Conservation (phyloP, 139 green algal species). For the Volvox africanus region DNA sequence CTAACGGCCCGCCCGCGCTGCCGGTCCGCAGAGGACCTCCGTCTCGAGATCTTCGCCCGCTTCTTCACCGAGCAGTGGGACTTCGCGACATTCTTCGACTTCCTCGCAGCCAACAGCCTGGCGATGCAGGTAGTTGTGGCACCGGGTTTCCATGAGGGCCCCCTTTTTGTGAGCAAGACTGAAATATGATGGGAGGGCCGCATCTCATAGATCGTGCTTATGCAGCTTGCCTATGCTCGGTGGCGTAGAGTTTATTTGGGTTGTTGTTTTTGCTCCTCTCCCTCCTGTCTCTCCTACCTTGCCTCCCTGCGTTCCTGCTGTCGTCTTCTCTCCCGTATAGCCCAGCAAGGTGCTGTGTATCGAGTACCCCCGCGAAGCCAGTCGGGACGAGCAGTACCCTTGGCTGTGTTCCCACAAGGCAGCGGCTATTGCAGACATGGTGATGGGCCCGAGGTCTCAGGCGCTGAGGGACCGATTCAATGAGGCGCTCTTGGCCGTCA, state of each 20-base stretch:
- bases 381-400: constrained; percentile 59
- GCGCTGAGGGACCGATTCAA: constrained; percentile 58
- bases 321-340: constrained; percentile 23
- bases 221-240: no score
- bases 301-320: neutral
- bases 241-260: no score
- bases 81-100: constrained; percentile 62
- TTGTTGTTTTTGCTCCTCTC: neutral
- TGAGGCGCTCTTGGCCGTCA: constrained; percentile 47
- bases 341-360: constrained; percentile 59
- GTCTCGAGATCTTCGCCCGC: constrained; percentile 61
- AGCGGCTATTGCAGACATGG: constrained; percentile 55
- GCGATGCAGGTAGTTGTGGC: constrained; percentile 44
- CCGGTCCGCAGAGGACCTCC: constrained; percentile 47
- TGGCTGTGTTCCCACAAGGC: constrained; percentile 64
- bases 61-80: constrained; percentile 72
- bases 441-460: constrained; percentile 54
- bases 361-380: constrained; percentile 63
- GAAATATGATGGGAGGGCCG: no score
- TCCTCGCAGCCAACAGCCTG: constrained; percentile 54
- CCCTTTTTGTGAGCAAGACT: no score
- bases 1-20: neutral
- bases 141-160: no score
- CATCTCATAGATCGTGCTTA: no score
- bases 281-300: neutral